phyloP scores from a whole-genome alignment of 257 asterid species.

The Solanum rostratum region DNA sequence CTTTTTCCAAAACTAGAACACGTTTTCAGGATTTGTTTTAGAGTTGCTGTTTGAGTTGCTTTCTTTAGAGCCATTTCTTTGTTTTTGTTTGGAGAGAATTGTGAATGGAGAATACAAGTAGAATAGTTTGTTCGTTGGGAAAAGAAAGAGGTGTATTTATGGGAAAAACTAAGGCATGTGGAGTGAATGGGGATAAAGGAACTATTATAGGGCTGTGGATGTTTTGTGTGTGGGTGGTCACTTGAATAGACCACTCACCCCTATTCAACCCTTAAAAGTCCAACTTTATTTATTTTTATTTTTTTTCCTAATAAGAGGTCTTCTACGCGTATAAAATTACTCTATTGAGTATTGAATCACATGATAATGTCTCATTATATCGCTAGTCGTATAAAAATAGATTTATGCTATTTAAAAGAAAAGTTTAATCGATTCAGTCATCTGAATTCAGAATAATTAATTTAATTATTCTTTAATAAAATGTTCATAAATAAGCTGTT shows the following conservation, averaged over 20 bases:
- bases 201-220: background rate
- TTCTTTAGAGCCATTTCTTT: constrained; percentile 21
- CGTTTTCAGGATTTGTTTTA: constrained; percentile 25
- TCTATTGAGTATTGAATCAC: background rate
- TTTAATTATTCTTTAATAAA: background rate
- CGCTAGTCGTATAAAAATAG: background rate
- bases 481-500: background rate
- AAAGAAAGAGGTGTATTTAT: background rate
- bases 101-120: background rate
- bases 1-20: constrained; percentile 3
- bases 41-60: constrained; percentile 11
- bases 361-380: background rate
- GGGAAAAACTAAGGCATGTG: background rate
- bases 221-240: background rate
- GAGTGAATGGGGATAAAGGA: background rate
- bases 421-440: background rate
- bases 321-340: background rate
- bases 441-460: rapidly evolving
- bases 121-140: background rate
- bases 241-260: background rate
- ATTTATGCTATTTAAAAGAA: background rate
- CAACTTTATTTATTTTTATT: background rate
- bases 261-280: background rate
- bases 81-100: background rate
- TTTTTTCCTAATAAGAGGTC: background rate